phyloP scores from a whole-genome alignment of 75 land plant species.

The Chamaecyparis obtusa region DNA sequence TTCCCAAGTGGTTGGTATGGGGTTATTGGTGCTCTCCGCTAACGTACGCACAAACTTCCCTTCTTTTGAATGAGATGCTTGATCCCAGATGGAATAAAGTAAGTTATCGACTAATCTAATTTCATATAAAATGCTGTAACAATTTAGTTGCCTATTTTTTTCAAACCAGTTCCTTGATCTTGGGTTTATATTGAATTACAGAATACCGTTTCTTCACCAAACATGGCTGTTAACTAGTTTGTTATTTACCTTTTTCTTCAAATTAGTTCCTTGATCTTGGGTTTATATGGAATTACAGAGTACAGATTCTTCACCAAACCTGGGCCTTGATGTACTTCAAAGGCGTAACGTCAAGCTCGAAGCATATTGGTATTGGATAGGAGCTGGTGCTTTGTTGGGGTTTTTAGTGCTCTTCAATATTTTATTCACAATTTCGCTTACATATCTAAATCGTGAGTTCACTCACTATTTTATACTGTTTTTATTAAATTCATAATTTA shows the following conservation, averaged over 20 bases:
- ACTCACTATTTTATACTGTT: background rate
- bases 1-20: slow-evolving; percentile 42
- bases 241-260: background rate
- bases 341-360: slow-evolving; percentile 10
- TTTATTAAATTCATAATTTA: background rate
- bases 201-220: too few relatives aligned
- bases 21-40: slow-evolving; percentile 43
- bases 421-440: slow-evolving; percentile 18
- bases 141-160: background rate
- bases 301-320: slow-evolving; percentile 1
- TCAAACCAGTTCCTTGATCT: too few relatives aligned
- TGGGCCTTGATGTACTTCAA: slow-evolving; percentile 9
- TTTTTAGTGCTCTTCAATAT: slow-evolving; percentile 25
- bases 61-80: slow-evolving; percentile 34
- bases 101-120: background rate
- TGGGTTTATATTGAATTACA: too few relatives aligned
- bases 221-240: background rate
- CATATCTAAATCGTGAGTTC: slow-evolving; percentile 30
- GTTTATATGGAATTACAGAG: background rate
- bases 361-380: slow-evolving; percentile 32
- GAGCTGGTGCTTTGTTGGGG: slow-evolving; percentile 19
- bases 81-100: slow-evolving; percentile 38
- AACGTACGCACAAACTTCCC: slow-evolving; percentile 18
- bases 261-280: background rate
- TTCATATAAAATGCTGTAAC: background rate